Percentiles rank a stretch among this genome's conserved stretches.
Evolutionary conservation across 192 early-diverging fungal genomes (phyloP).

Genomic region (Podila minutissima): DNA sequence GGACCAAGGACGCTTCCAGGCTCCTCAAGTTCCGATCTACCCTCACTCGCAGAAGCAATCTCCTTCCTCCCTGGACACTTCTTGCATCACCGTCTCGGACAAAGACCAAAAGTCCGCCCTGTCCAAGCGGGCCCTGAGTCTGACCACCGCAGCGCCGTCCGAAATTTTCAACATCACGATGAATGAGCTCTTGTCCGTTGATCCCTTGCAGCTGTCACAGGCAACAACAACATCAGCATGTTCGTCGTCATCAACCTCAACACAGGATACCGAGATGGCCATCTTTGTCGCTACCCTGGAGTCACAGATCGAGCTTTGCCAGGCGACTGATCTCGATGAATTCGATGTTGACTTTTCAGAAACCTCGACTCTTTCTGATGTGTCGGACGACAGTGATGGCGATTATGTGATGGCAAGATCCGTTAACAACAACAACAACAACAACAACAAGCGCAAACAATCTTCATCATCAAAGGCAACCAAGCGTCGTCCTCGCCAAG

Average conservation of each 20-base stretch:
- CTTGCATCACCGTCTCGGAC: background rate
- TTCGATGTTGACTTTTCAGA: background rate
- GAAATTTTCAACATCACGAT: conserved; percentile 28
- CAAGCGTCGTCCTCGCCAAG: conserved; percentile 15
- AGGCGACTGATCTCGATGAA: no score
- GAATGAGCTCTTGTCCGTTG: conserved; percentile 19
- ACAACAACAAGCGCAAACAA: background rate
- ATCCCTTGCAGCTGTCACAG: conserved; percentile 6
- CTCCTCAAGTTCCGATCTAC: no score
- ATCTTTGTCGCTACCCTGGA: no score
- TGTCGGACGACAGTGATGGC: background rate
- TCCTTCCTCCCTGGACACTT: background rate
- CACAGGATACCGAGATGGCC: background rate
- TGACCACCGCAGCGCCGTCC: conserved; percentile 32
- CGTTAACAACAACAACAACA: background rate
- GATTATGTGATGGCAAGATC: background rate
- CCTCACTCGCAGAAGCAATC: no score
- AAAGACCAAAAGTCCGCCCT: no score
- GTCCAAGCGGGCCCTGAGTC: conserved; percentile 1
- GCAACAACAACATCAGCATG: background rate
- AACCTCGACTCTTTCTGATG: background rate
- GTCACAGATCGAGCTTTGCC: no score
- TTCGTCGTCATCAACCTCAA: background rate
- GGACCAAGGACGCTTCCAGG: background rate
- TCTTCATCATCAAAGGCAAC: background rate